Evolutionary conservation across 164 flowering plant species (phyloP), one percentile per base, ranked within the genome.

Genomic region (Platanus orientalis): DNA sequence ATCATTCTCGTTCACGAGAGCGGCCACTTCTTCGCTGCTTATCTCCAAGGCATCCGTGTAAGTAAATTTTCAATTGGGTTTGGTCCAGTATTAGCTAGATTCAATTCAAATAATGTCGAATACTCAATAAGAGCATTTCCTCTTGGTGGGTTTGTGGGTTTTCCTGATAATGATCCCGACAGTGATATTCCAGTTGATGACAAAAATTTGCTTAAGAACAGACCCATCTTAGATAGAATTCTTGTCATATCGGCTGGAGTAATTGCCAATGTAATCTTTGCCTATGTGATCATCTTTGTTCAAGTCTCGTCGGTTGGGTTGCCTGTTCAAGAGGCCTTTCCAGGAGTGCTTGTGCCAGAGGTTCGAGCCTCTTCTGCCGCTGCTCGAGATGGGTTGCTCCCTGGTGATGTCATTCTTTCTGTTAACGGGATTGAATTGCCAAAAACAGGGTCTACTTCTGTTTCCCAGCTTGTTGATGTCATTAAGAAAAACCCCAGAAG

Each of bases 91-190:
- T 77, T 95, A 68, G 99, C 99, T 67, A 91, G 89, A 67, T 88
- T 95, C 67, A 89, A 88, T 75, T 69, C 94, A 1, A 84, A 89
- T 0, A 91, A 91, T 69, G 96, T 95, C 12, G 99, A 95, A 71
- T 95, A 86, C 62, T 95, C 99, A 2, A 45, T 95, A 69, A 85
- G 99, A 63, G 96, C 99, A 36, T 83, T 95, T 67, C 99, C 99
- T n/a, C 78, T 95, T 24, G 97, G 97, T 65, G 99, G 99, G 30
- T 95, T 89, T 78, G 96, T 89, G 62, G 99, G 89, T 4, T 95
- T 91, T 76, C 99, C 99, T 60, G 97, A 95, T 79, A 91, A 95
- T 75, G 99, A 95, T 76, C 96, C 99, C 0, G 90, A 95, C 14
- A 91, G 94, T 65, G 90, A 85, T 52, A 91, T 95, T 58, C 96